phyloP scores from a whole-genome alignment of 2,329 filamentous ascomycete species.

The Fusarium austroafricanum region DNA sequence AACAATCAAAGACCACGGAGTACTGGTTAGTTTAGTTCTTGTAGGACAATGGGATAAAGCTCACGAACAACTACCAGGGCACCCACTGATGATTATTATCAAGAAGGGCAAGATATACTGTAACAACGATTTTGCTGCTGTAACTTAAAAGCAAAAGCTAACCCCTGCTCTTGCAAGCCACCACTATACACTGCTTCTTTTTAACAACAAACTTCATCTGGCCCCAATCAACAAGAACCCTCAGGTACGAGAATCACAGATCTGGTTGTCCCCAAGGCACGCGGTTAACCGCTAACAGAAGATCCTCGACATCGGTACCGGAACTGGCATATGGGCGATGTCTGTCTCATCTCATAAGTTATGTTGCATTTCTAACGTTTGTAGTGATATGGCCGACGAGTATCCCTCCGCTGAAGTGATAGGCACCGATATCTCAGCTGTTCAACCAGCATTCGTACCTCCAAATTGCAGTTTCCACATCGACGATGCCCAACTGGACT shows the following conservation, averaged over 20 bases:
- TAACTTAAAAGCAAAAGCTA: not conserved
- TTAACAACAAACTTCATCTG: constrained; percentile 52
- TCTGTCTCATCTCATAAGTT: not conserved
- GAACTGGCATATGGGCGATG: constrained; percentile 67
- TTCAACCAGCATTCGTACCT: constrained; percentile 49
- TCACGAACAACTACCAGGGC: constrained; percentile 8
- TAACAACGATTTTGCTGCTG: not conserved
- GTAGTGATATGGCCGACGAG: constrained; percentile 47
- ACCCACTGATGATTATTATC: constrained; percentile 32
- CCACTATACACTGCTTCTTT: constrained; percentile 37
- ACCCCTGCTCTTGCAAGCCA: constrained; percentile 9
- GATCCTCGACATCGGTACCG: constrained; percentile 65
- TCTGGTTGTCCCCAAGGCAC: not conserved
- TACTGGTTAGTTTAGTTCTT: constrained; percentile 38
- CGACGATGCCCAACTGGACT: constrained; percentile 53
- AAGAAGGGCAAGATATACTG: constrained; percentile 28
- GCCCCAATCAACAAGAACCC: constrained; percentile 40
- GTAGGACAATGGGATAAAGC: not conserved
- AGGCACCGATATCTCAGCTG: constrained; percentile 52
- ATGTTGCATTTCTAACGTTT: not conserved
- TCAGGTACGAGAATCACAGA: constrained; percentile 1
- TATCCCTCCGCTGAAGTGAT: constrained; percentile 48
- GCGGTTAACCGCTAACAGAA: constrained; percentile 5
- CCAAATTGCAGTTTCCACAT: constrained; percentile 51
- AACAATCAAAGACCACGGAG: constrained; percentile 42